Percentiles rank a stretch among this genome's conserved stretches.
Conservation (phyloP, 2,329 filamentous ascomycete genomes). For the Fusarium sp. region DNA sequence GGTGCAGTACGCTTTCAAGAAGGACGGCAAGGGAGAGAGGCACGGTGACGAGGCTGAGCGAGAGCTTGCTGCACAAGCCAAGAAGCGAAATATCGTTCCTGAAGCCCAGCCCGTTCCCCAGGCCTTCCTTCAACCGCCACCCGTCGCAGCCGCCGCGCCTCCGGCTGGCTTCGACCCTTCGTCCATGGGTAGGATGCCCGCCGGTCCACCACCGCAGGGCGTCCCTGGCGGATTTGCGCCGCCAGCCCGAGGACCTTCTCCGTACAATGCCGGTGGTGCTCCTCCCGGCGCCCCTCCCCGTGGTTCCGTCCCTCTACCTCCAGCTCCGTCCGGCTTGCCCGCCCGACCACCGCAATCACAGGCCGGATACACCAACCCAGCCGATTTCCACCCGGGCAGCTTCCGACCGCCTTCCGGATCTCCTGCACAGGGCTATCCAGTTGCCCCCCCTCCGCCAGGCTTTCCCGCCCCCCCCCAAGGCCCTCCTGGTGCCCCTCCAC, state of each 20-base stretch:
- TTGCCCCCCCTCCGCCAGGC: conserved; percentile 53
- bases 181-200: conserved; percentile 46
- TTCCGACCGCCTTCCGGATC: conserved; percentile 55
- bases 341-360: conserved; percentile 62
- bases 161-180: conserved; percentile 52
- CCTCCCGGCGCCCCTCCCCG: conserved; percentile 46
- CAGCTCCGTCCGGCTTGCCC: conserved; percentile 62
- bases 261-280: conserved; percentile 47
- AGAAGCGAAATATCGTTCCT: conserved; percentile 91
- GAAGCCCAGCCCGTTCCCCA: conserved; percentile 80
- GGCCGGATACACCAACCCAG: conserved; percentile 58
- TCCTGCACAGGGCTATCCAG: conserved; percentile 52
- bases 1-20: conserved; percentile 99
- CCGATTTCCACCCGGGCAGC: conserved; percentile 59
- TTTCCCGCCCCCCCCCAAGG: conserved; percentile 55
- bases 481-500: conserved; percentile 53
- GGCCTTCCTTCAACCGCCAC: conserved; percentile 67
- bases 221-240: conserved; percentile 55
- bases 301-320: conserved; percentile 56
- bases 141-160: conserved; percentile 39
- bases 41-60: conserved; percentile 95
- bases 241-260: conserved; percentile 50
- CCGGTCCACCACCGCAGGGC: conserved; percentile 49
- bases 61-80: conserved; percentile 89
- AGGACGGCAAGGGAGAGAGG: conserved; percentile 95